Conservation (phyloP, 2,329 filamentous ascomycete species). For the Ophiostoma australiae region DNA sequence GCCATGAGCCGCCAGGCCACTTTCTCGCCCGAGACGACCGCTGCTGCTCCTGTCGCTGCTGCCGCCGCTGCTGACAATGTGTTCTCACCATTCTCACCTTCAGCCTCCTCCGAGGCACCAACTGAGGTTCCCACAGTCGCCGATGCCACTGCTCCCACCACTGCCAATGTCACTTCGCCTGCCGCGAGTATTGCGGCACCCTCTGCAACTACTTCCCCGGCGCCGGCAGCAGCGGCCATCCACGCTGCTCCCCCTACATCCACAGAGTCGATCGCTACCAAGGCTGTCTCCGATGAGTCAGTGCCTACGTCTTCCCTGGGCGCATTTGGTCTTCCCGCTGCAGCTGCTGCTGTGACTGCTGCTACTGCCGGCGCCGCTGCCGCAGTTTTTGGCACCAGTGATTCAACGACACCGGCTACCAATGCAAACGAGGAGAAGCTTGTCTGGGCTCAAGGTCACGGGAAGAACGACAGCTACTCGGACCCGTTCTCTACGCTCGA, state of each 20-base stretch:
- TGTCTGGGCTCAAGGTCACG: constrained; percentile 26
- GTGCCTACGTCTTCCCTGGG: constrained; percentile 5
- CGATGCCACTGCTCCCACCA: neutral
- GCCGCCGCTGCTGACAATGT: neutral
- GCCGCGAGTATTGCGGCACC: constrained; percentile 3
- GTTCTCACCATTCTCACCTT: neutral
- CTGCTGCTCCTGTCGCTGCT: neutral
- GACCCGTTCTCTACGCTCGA: constrained; percentile 53
- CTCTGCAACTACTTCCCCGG: constrained; percentile 15
- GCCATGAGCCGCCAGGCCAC: constrained; percentile 59
- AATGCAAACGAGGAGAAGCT: constrained; percentile 20
- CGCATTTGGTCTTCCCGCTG: neutral
- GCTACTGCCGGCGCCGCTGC: constrained; percentile 1
- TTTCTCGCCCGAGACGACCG: constrained; percentile 36
- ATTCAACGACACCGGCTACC: constrained; percentile 8
- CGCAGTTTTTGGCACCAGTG: neutral
- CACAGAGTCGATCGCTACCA: constrained; percentile 4
- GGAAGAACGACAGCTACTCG: constrained; percentile 30
- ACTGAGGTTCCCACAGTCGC: neutral
- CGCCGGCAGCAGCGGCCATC: neutral
- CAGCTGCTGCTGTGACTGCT: constrained; percentile 1
- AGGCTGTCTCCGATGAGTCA: neutral
- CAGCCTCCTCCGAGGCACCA: neutral
- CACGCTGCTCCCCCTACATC: neutral
- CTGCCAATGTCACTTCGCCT: neutral